Evolutionary conservation across 805 yeast genomes (phyloP).

Genomic region (Saturnispora zaruensis): DNA sequence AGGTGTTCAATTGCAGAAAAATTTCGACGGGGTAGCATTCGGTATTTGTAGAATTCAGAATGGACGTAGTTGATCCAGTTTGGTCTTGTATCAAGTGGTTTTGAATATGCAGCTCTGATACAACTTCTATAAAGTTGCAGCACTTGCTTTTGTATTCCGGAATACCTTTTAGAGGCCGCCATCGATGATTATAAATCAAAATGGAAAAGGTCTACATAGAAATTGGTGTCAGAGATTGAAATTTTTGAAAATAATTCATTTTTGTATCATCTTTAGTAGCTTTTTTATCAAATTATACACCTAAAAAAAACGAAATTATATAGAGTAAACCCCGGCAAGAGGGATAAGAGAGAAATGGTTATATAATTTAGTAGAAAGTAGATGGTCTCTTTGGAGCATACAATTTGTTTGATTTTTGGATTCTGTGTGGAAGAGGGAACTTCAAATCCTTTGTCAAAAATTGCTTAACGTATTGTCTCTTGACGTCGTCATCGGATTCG

Average conservation of each 20-base stretch:
- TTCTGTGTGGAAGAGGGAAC: conserved; percentile 99
- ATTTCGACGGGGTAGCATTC: conserved; percentile 59
- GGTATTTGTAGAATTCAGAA: conserved; percentile 54
- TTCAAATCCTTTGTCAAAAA: conserved; percentile 89
- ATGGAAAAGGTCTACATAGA: too few relatives aligned
- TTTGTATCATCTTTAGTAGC: conserved; percentile 1
- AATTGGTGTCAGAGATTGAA: too few relatives aligned
- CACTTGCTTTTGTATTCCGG: conserved; percentile 48
- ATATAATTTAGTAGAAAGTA: conserved; percentile 74
- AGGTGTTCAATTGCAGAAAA: conserved; percentile 82
- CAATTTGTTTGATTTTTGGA: conserved; percentile 80
- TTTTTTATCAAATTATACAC: not conserved
- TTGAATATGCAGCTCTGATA: conserved; percentile 35
- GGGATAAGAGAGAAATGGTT: not conserved
- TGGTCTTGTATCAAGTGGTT: conserved; percentile 33
- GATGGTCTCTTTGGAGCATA: conserved; percentile 92
- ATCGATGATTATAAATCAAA: too few relatives aligned
- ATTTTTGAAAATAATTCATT: too few relatives aligned
- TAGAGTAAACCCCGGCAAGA: not conserved
- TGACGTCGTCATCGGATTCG: conserved; percentile 94
- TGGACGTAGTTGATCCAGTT: conserved; percentile 30
- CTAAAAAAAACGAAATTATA: conserved; percentile 1
- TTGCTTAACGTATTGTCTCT: conserved; percentile 99
- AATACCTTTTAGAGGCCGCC: conserved; percentile 18
- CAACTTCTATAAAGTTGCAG: conserved; percentile 41